A percentile compares a stretch with the other conserved stretches of the same genome.
These are phyloP conservation scores for Aureobasidium zeae DNA, from an alignment of 2,329 filamentous ascomycete genomes.

Conservation along the genomic window DNA sequence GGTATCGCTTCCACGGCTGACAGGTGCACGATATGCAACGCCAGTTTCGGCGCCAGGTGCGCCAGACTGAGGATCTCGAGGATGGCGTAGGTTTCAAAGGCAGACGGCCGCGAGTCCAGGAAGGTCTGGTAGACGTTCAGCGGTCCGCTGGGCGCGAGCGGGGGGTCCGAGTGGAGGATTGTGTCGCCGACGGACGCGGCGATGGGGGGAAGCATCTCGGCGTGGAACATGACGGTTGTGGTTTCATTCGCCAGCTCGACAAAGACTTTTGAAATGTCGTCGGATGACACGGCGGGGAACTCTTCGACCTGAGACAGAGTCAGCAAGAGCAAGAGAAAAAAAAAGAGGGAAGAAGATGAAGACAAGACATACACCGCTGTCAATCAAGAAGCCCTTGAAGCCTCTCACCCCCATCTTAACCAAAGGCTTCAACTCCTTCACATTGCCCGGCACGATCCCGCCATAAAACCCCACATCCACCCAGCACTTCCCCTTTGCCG, in stretches of 20 bases:
- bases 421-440: slow-evolving; percentile 64
- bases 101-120: slow-evolving; percentile 76
- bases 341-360: too few relatives aligned
- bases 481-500: slow-evolving; percentile 84
- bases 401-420: slow-evolving; percentile 81
- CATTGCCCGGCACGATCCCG: slow-evolving; percentile 85
- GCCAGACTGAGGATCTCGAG: slow-evolving; percentile 77
- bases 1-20: slow-evolving; percentile 50
- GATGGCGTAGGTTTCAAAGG: slow-evolving; percentile 86
- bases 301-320: slow-evolving; percentile 63
- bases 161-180: slow-evolving; percentile 57
- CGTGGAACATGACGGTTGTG: slow-evolving; percentile 97
- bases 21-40: slow-evolving; percentile 87
- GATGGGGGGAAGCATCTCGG: slow-evolving; percentile 93
- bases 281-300: slow-evolving; percentile 79
- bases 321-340: too few relatives aligned
- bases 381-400: slow-evolving; percentile 96
- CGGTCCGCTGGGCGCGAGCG: slow-evolving; percentile 60
- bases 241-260: slow-evolving; percentile 65
- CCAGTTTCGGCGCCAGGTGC: slow-evolving; percentile 67
- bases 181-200: slow-evolving; percentile 69
- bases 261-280: slow-evolving; percentile 74
- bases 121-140: slow-evolving; percentile 80
- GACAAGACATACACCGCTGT: slow-evolving; percentile 83
- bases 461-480: slow-evolving; percentile 99